A percentile compares a stretch with the other conserved stretches of the same genome.
These are phyloP conservation scores for Arabis hirsuta DNA, from an alignment of 345 rosid species.

Conservation along the genomic window DNA sequence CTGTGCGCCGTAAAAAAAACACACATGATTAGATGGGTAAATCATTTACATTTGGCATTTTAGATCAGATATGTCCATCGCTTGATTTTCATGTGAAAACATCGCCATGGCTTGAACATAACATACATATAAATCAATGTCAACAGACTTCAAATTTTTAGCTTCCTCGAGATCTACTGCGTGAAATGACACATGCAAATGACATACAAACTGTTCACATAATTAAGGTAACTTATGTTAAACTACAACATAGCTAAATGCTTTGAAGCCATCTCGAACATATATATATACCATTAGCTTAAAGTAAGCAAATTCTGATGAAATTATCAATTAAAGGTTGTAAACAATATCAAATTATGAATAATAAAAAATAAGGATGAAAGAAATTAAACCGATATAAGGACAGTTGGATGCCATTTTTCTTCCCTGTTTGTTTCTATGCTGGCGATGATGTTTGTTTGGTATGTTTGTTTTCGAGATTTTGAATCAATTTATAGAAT, in stretches of 20 bases:
- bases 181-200: background rate
- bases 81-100: background rate
- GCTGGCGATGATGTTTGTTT: slow-evolving; percentile 5
- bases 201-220: background rate
- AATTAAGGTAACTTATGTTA: background rate
- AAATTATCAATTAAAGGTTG: background rate
- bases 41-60: background rate
- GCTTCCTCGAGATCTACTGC: background rate
- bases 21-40: background rate
- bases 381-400: slow-evolving; percentile 4
- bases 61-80: background rate
- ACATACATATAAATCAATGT: background rate
- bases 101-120: background rate
- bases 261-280: background rate
- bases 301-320: background rate
- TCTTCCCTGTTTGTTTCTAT: background rate
- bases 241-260: background rate
- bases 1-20: slow-evolving; percentile 7
- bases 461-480: background rate
- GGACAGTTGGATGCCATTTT: background rate
- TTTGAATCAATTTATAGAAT: slow-evolving; percentile 15
- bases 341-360: background rate
- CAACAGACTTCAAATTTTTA: background rate
- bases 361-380: background rate
- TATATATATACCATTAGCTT: no score